Conservation (phyloP, 345 rosid genomes). For the Excoecaria cochinchinensis region DNA sequence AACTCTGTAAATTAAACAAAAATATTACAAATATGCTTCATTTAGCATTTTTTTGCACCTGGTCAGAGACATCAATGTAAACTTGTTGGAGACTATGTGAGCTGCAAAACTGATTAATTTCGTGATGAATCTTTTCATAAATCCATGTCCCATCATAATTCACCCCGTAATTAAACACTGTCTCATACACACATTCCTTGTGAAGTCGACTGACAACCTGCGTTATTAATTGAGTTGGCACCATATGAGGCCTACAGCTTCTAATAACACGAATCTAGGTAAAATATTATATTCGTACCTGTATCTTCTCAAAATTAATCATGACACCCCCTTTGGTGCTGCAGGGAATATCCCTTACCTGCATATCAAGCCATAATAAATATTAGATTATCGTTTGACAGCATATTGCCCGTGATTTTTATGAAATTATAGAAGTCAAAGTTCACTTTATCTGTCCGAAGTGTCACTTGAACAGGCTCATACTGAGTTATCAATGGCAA, state of each 20-base stretch:
- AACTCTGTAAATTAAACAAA: background rate
- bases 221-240: conserved; percentile 13
- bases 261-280: background rate
- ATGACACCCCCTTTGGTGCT: conserved; percentile 97
- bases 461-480: conserved; percentile 94
- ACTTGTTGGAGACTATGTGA: conserved; percentile 93
- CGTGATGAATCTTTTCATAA: conserved; percentile 96
- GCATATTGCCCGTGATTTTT: background rate
- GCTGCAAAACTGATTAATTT: conserved; percentile 98
- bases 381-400: no score
- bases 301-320: conserved; percentile 92
- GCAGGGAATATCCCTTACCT: conserved; percentile 95
- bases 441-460: conserved; percentile 79
- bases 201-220: conserved; percentile 83
- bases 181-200: conserved; percentile 81
- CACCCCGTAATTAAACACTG: conserved; percentile 79
- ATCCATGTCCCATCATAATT: conserved; percentile 91
- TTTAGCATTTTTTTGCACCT: conserved; percentile 44
- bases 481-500: conserved; percentile 67
- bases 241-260: conserved; percentile 11
- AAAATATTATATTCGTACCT: conserved; percentile 40
- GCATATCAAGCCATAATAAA: background rate
- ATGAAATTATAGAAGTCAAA: conserved; percentile 14
- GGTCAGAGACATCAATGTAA: conserved; percentile 91
- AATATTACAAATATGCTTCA: background rate